A percentile compares a stretch with the other conserved stretches of the same genome.
phyloP scores from a whole-genome alignment of 352 stramenopile genomes.

The Aphanomyces cochlioides region DNA sequence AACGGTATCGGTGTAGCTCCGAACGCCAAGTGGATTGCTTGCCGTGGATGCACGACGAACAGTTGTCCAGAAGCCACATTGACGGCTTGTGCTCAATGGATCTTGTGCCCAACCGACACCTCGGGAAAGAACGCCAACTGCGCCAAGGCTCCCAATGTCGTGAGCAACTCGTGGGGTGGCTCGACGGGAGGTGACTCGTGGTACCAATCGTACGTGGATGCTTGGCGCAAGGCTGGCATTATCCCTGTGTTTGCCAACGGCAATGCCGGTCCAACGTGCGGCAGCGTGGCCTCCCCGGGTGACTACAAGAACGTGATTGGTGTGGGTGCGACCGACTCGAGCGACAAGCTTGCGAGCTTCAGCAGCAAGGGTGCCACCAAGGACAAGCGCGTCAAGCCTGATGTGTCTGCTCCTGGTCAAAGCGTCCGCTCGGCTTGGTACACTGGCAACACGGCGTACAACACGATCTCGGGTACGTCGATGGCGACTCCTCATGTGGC shows the following conservation, averaged over 20 bases:
- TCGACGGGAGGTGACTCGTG: conserved; percentile 24
- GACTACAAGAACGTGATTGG: conserved; percentile 37
- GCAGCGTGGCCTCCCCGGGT: conserved; percentile 34
- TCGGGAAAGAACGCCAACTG: too few species aligned
- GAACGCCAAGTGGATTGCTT: too few species aligned
- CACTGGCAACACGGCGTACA: conserved; percentile 32
- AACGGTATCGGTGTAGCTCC: too few species aligned
- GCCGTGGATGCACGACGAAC: too few species aligned
- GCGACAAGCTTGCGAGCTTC: conserved; percentile 32
- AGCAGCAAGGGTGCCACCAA: conserved; percentile 33
- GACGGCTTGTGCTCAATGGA: too few species aligned
- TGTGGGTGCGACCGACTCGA: conserved; percentile 34
- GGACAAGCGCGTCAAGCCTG: conserved; percentile 36
- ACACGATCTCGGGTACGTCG: conserved; percentile 34
- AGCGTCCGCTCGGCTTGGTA: conserved; percentile 30
- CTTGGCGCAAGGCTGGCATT: conserved; percentile 39
- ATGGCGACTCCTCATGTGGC: conserved; percentile 38
- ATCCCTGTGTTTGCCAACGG: conserved; percentile 37
- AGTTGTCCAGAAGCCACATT: too few species aligned
- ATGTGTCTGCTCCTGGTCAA: conserved; percentile 35
- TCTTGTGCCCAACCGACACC: too few species aligned
- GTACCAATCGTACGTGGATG: conserved; percentile 32
- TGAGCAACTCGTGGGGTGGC: conserved; percentile 35
- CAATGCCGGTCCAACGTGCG: conserved; percentile 34
- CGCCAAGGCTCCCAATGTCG: too few species aligned